Conservation (phyloP, 352 stramenopile genomes). For the Phytophthora pistaciae region DNA sequence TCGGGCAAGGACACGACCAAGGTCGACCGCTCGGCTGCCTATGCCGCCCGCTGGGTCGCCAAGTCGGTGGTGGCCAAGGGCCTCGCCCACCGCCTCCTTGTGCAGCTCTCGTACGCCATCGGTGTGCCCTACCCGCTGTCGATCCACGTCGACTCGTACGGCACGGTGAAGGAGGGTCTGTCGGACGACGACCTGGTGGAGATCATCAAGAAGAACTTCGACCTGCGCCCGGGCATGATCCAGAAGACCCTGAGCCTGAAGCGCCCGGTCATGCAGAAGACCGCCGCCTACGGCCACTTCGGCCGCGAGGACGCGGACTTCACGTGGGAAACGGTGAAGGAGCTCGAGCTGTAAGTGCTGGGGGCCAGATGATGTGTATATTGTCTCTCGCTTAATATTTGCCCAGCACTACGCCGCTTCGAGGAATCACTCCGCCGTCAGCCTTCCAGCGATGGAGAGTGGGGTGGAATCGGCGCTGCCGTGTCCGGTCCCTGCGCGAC, state of each 20-base stretch:
- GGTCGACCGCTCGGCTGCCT: conserved; percentile 98
- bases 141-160: conserved; percentile 98
- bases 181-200: conserved; percentile 97
- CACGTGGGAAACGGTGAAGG: conserved; percentile 99
- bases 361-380: conserved; percentile 41
- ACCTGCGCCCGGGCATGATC: conserved; percentile 98
- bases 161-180: conserved; percentile 96
- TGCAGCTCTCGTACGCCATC: conserved; percentile 99
- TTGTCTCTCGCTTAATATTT: conserved; percentile 53
- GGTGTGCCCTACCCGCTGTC: conserved; percentile 97
- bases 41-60: conserved; percentile 98
- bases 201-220: conserved; percentile 99
- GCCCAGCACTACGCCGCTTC: conserved; percentile 35
- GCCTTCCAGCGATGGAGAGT: conserved; percentile 41
- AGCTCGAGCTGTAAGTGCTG: conserved; percentile 75
- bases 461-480: conserved; percentile 40
- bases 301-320: conserved; percentile 98
- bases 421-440: conserved; percentile 38
- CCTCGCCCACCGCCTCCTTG: conserved; percentile 94
- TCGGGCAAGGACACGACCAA: conserved; percentile 99
- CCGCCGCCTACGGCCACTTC: conserved; percentile 99
- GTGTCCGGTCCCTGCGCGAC: conserved; percentile 24
- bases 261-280: conserved; percentile 98
- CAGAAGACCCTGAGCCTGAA: conserved; percentile 98
- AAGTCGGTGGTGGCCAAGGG: conserved; percentile 98